phyloP scores from a whole-genome alignment of 371 early-diverging fungal species.

The Mortierella polycephala region DNA sequence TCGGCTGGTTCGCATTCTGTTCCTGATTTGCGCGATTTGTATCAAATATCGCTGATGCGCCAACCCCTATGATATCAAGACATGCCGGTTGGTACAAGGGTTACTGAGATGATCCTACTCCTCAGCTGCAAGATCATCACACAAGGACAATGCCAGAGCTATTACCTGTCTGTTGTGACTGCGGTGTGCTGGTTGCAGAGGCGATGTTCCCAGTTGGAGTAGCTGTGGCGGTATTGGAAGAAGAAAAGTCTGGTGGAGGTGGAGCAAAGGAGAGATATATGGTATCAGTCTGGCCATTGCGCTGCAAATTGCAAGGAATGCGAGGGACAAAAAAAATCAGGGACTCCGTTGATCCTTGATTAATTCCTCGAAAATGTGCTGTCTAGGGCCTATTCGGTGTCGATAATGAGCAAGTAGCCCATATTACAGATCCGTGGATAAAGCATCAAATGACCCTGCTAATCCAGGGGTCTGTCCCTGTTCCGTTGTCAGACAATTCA shows the following conservation, averaged over 20 bases:
- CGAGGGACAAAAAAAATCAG: slow-evolving; percentile 1
- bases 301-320: background rate
- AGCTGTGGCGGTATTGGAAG: slow-evolving; percentile 22
- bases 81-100: no score
- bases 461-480: no score
- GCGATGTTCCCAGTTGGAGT: slow-evolving; percentile 43
- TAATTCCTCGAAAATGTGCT: background rate
- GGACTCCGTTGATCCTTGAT: slow-evolving; percentile 11
- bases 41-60: slow-evolving; percentile 49
- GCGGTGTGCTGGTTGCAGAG: slow-evolving; percentile 28
- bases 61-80: slow-evolving; percentile 21
- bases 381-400: no score
- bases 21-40: slow-evolving; percentile 48
- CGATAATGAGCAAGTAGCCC: no score
- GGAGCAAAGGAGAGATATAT: background rate
- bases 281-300: no score
- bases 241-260: slow-evolving; percentile 28
- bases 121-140: no score
- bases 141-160: background rate
- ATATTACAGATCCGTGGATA: no score
- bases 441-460: no score
- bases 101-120: no score
- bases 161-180: slow-evolving; percentile 39
- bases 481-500: no score
- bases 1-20: slow-evolving; percentile 52